Base-by-base conservation (phyloP, 495 filamentous ascomycete genomes). In the Aspergillus asperescens region DNA sequence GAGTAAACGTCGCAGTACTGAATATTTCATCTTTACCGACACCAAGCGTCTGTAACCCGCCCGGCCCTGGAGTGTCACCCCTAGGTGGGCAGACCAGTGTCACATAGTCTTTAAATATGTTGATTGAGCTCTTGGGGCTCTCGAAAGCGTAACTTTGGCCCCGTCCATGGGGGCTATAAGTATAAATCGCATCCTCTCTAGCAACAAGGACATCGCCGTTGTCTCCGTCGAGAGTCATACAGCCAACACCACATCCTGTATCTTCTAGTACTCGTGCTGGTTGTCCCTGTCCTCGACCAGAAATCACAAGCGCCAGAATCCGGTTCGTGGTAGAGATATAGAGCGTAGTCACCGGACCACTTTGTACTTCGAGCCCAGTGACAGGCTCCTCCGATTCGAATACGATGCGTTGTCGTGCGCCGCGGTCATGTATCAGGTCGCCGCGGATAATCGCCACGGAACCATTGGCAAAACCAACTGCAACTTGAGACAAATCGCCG, bases 381-480 rank as follows among this genome's bases (percentile, higher is more conserved):
- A 98, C 85, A 0, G 93, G 93, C 59, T 98, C 93, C 58, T 97
- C 90, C 2, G 91, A 95, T 61, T 96, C 93, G 69, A 95, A 94
- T 23, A 98, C 90, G 23, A 92, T 92, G 19, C 94, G 82, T 66
- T 98, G 93, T 64, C 90, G 91, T 29, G 93, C 88, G n/a, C 93
- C 93, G 53, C 90, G 82, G 65, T 97, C 94, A 65, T 97, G 88
- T 52, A 98, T 90, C 40, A 98, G 71, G 68, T 98, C 93, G 47
- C 93, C 93, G 32, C 93, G 81, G 51, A 98, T 87, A 29, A 96
- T 84, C 7, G 89, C 94, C 24, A 98, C 93, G 8, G 90, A 85
- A 16, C 93, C 93, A 67, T 97, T 96, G 20, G 86, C 93, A 67
- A 98, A 98, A 15, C 94, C 93, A 9, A 97, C 84, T 19, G 90